phyloP scores from a whole-genome alignment of 2,329 filamentous ascomycete species.

The Epichloe festucae region DNA sequence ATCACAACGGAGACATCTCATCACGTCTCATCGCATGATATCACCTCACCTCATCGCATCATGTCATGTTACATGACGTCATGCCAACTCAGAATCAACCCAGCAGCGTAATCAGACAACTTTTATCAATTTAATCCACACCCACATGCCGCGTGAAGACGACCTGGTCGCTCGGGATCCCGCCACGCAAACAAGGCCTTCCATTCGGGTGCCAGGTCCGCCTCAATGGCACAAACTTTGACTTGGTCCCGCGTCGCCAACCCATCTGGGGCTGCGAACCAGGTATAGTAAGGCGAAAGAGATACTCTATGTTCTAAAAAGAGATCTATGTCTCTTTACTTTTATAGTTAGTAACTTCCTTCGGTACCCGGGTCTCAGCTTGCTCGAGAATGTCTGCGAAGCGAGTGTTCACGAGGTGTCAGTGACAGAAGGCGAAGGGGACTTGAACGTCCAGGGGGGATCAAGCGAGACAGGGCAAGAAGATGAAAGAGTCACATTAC shows the following conservation, averaged over 20 bases:
- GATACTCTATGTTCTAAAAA: too few species aligned
- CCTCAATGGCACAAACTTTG: slow-evolving; percentile 9
- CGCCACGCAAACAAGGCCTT: background rate
- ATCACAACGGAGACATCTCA: too few species aligned
- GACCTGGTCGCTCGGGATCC: background rate
- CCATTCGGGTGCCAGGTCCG: slow-evolving; percentile 6
- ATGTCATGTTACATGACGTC: too few species aligned
- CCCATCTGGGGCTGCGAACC: slow-evolving; percentile 9
- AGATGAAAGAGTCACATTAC: too few species aligned
- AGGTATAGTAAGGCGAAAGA: slow-evolving; percentile 5
- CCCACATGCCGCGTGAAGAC: slow-evolving; percentile 1
- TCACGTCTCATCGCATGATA: background rate
- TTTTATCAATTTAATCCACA: background rate
- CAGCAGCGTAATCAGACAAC: slow-evolving; percentile 1
- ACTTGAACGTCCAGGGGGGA: too few species aligned
- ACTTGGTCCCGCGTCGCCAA: slow-evolving; percentile 9
- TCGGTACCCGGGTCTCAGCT: too few species aligned
- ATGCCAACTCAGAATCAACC: background rate
- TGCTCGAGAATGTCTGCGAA: too few species aligned
- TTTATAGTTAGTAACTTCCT: too few species aligned
- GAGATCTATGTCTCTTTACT: too few species aligned
- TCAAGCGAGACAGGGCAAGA: too few species aligned
- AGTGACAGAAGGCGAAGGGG: too few species aligned
- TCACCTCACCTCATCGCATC: background rate
- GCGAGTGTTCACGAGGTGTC: background rate